A percentile compares a stretch with the other conserved stretches of the same genome.
Conservation (phyloP, 495 filamentous ascomycete genomes). For the Gamarada debralockiae region DNA sequence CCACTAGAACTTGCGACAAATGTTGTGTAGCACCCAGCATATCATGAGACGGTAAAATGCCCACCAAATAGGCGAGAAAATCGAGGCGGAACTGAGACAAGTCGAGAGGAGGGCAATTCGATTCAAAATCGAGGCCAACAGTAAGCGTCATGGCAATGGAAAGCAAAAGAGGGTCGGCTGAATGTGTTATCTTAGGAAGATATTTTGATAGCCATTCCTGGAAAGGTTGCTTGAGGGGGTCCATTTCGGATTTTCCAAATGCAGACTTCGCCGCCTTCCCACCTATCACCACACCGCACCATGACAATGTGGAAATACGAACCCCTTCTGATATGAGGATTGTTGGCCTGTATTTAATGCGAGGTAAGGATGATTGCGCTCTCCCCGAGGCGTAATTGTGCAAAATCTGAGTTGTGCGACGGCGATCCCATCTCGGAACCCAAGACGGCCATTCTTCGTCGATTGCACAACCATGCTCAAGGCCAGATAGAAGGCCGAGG, state of each 20-base stretch:
- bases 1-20: constrained; percentile 1
- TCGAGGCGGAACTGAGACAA: constrained; percentile 7
- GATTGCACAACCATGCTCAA: constrained; percentile 5
- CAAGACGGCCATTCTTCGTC: constrained; percentile 13
- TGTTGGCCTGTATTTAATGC: constrained; percentile 3
- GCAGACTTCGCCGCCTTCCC: neutral
- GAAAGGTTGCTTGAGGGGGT: constrained; percentile 7
- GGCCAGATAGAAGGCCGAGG: constrained; percentile 1
- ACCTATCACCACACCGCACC: constrained; percentile 6
- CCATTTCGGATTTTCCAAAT: constrained; percentile 1
- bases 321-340: constrained; percentile 5
- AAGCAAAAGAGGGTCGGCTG: constrained; percentile 8
- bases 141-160: constrained; percentile 12
- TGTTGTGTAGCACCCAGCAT: neutral
- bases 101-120: constrained; percentile 8
- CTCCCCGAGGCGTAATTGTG: constrained; percentile 7
- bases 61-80: constrained; percentile 6
- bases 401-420: constrained; percentile 6
- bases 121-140: constrained; percentile 6
- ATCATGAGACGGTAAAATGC: constrained; percentile 7
- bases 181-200: constrained; percentile 8
- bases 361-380: constrained; percentile 8
- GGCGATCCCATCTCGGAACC: constrained; percentile 12
- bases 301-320: constrained; percentile 11
- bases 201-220: constrained; percentile 10